phyloP scores from a whole-genome alignment of 129 eudicot species.

The Helianthus tuberosus region DNA sequence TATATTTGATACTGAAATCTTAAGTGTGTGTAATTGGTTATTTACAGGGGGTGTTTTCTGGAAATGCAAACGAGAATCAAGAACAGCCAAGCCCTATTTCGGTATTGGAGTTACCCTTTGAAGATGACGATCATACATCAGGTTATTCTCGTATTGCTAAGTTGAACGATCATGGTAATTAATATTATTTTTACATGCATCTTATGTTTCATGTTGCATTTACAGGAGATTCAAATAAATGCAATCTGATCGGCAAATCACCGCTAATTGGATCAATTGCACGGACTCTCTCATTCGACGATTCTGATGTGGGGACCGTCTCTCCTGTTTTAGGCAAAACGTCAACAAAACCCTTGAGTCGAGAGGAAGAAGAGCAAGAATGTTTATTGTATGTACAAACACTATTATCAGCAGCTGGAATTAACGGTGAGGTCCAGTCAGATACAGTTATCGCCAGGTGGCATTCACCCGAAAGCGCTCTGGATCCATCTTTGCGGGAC shows the following conservation, averaged over 20 bases:
- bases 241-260: conserved; percentile 84
- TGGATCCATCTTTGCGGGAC: conserved; percentile 82
- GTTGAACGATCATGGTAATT: conserved; percentile 60
- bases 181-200: conserved; percentile 4
- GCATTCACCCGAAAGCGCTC: conserved; percentile 83
- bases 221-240: conserved; percentile 52
- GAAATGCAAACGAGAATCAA: conserved; percentile 56
- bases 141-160: conserved; percentile 33
- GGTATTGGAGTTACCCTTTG: conserved; percentile 71
- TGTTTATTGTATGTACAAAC: conserved; percentile 58
- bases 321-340: conserved; percentile 36
- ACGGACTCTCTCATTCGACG: conserved; percentile 89
- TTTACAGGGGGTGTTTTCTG: conserved; percentile 51
- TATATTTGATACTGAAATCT: conserved; percentile 13
- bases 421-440: conserved; percentile 35
- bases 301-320: conserved; percentile 48
- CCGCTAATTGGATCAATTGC: conserved; percentile 94
- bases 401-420: conserved; percentile 64
- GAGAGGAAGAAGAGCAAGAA: conserved; percentile 63
- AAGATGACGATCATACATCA: conserved; percentile 56
- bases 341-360: conserved; percentile 33
- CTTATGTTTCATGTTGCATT: conserved; percentile 1
- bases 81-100: conserved; percentile 95
- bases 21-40: conserved; percentile 8
- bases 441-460: conserved; percentile 45